Base-by-base conservation (phyloP, 345 rosid genomes). In the Crucihimalaya himalaica region DNA sequence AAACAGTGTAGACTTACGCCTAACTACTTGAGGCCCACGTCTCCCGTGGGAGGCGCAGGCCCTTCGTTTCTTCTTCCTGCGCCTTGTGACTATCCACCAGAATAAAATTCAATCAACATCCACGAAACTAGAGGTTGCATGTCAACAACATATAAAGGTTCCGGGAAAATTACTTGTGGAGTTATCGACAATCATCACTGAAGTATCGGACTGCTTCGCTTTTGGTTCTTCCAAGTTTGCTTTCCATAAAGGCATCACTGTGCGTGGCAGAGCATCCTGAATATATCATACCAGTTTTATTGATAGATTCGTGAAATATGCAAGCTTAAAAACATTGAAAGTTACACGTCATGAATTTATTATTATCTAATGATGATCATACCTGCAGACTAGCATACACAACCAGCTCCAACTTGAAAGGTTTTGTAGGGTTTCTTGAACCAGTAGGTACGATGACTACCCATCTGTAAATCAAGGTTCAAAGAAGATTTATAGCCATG, bases 261-360 rank as follows among this genome's bases (percentile, higher is more conserved):
- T 80, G 15, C 96, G 97, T 46, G 98, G 99, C 73, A 75, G 86
- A 51, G 97, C 88, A 82, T 92, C 98, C 98, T 96, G 93, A 55
- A 77, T 51, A 82, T 42, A 42, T 62, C 15, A 76, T 1, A 63
- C 25, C 25, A 45, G 34, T 34, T 68, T 45, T 10, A 25, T 43
- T 32, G n/a, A 14, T 40, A 53, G 20, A 61, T 45, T 8, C 42
- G 18, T 40, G 12, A 57, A 28, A 50, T 21, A 75, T 4, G n/a
- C 40, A 47, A 5, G 11, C 50, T 46, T 11, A 20, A 46, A 21
- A 23, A 55, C 51, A 55, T 10, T 25, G 11, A 34, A 35, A 47
- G 19, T 57, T 10, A 68, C 35, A 31, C 14, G 8, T 28, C 5
- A 21, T 16, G 27, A 48, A 6, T 27, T 57, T 57, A 29, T 37